Evolutionary conservation across 768 basidiomycete species (phyloP).

Genomic region (Cantharellus cinnabarinus): DNA sequence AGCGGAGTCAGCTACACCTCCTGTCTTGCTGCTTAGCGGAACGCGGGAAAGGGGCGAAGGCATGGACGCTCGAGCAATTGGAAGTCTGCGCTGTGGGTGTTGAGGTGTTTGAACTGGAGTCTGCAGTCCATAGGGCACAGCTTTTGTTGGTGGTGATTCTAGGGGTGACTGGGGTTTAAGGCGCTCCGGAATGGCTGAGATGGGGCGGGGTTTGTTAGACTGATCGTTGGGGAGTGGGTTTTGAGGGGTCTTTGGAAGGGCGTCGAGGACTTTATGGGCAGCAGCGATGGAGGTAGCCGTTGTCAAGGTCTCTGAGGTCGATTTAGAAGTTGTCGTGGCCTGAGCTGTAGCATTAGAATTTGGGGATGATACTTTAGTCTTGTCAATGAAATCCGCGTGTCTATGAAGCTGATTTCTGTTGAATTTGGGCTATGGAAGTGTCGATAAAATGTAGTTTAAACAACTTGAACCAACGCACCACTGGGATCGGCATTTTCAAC

Average conservation of each 20-base stretch:
- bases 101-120: constrained; percentile 20
- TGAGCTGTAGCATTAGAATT: too few species aligned
- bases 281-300: constrained; percentile 14
- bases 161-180: neutral
- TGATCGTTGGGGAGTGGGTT: constrained; percentile 5
- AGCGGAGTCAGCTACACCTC: neutral
- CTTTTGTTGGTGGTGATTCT: constrained; percentile 1
- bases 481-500: constrained; percentile 65
- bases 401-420: constrained; percentile 47
- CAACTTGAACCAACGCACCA: constrained; percentile 28
- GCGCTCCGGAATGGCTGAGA: neutral
- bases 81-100: constrained; percentile 3
- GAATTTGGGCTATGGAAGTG: constrained; percentile 34
- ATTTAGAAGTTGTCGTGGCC: neutral
- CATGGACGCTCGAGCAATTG: neutral
- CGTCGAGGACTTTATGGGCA: constrained; percentile 21
- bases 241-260: constrained; percentile 2
- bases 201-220: constrained; percentile 2
- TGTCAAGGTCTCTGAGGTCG: constrained; percentile 1
- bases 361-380: neutral
- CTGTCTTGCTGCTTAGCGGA: neutral
- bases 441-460: neutral
- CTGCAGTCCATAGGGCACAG: neutral
- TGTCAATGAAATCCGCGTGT: constrained; percentile 45
- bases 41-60: neutral